phyloP scores from a whole-genome alignment of 805 yeast genomes.

The Saturnispora halmiae region DNA sequence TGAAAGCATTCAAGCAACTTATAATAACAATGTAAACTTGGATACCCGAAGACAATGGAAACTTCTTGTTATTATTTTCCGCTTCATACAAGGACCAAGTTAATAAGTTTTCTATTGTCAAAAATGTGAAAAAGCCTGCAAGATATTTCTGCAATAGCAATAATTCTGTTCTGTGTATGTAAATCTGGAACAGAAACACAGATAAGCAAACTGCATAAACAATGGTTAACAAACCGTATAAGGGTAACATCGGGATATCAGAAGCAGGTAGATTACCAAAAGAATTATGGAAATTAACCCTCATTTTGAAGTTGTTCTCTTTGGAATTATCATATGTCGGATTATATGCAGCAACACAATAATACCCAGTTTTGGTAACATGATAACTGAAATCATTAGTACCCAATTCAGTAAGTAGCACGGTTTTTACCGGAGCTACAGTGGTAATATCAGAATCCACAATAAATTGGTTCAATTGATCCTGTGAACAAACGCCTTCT shows the following conservation, averaged over 20 bases:
- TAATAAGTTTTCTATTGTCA: constrained; percentile 75
- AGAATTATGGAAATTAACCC: constrained; percentile 82
- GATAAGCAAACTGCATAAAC: constrained; percentile 74
- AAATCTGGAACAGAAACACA: constrained; percentile 78
- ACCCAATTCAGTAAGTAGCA: constrained; percentile 48
- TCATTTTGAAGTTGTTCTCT: constrained; percentile 44
- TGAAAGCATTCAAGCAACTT: constrained; percentile 68
- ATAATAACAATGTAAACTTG: constrained; percentile 70
- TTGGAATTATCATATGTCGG: constrained; percentile 24
- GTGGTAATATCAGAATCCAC: constrained; percentile 29
- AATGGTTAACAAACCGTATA: constrained; percentile 78
- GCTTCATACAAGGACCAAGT: constrained; percentile 90
- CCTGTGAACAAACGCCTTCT: constrained; percentile 43
- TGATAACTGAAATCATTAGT: constrained; percentile 52
- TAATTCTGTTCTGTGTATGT: constrained; percentile 76
- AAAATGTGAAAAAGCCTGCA: constrained; percentile 72
- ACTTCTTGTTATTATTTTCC: constrained; percentile 44
- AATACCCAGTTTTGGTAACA: constrained; percentile 75
- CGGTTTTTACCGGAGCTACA: constrained; percentile 48
- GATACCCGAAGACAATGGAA: constrained; percentile 35
- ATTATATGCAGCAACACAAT: constrained; percentile 73
- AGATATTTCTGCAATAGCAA: constrained; percentile 86
- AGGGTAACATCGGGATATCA: constrained; percentile 83
- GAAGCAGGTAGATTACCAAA: constrained; percentile 84
- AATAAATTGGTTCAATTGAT: constrained; percentile 55